Percentiles rank a stretch among this genome's conserved stretches.
Conservation (phyloP, 75 land plant genomes). For the Picea glauca region DNA sequence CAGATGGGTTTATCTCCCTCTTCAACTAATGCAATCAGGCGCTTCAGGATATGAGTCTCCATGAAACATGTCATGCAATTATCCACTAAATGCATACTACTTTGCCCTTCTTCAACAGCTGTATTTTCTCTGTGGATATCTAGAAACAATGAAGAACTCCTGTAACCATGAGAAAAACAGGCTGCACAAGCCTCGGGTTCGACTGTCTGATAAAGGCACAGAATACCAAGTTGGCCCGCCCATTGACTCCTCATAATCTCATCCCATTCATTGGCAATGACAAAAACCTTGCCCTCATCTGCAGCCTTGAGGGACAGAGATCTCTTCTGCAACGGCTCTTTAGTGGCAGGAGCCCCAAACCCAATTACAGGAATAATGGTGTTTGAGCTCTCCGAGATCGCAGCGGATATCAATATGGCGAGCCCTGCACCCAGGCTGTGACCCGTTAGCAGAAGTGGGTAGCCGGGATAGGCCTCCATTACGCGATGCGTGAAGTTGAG, state of each 20-base stretch:
- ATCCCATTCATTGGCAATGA: constrained; percentile 14
- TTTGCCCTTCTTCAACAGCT: background rate
- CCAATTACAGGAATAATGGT: constrained; percentile 17
- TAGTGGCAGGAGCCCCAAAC: constrained; percentile 9
- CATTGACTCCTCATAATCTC: constrained; percentile 10
- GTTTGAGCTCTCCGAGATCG: constrained; percentile 4
- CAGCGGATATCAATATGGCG: constrained; percentile 26
- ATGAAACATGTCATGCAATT: constrained; percentile 20
- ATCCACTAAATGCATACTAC: constrained; percentile 13
- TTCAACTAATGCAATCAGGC: constrained; percentile 5
- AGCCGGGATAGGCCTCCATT: constrained; percentile 7
- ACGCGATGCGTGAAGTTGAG: constrained; percentile 17
- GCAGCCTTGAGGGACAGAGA: background rate
- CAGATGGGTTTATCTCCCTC: constrained; percentile 7
- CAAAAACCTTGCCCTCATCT: background rate
- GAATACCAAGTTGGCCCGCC: constrained; percentile 18
- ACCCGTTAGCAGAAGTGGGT: constrained; percentile 9
- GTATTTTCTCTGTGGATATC: background rate
- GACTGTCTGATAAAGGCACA: constrained; percentile 16
- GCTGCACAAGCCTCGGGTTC: constrained; percentile 10
- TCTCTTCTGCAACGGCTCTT: background rate
- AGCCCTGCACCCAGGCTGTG: constrained; percentile 32
- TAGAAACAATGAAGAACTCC: background rate
- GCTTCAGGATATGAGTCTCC: constrained; percentile 20
- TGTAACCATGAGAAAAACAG: background rate